Evolutionary conservation across 2,329 filamentous ascomycete species (phyloP).

Genomic region (Fusarium compactum): DNA sequence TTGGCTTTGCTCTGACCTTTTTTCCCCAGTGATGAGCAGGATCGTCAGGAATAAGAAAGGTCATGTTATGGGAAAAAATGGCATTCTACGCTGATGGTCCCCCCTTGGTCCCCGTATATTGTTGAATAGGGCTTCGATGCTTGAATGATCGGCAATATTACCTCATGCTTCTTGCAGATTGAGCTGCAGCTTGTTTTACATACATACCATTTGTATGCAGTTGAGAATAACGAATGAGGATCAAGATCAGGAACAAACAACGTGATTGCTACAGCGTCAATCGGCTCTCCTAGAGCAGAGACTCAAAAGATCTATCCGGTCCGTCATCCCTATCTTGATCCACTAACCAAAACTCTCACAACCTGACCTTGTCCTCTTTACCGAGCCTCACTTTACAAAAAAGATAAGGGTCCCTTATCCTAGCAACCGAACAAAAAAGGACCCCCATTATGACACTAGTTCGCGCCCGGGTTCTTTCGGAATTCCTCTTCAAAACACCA

Average conservation of each 20-base stretch:
- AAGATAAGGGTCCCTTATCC: slow-evolving; percentile 35
- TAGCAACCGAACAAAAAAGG: background rate
- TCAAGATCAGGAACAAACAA: slow-evolving; percentile 10
- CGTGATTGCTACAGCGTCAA: background rate
- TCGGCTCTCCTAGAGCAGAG: background rate
- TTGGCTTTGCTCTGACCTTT: slow-evolving; percentile 1
- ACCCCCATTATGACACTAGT: slow-evolving; percentile 8
- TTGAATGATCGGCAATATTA: slow-evolving; percentile 25
- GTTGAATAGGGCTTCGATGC: background rate
- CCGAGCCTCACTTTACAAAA: slow-evolving; percentile 14
- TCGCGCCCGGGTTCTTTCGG: slow-evolving; percentile 40
- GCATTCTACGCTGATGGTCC: background rate
- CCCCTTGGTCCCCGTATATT: background rate
- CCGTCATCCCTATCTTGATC: slow-evolving; percentile 17
- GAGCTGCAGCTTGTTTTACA: slow-evolving; percentile 15
- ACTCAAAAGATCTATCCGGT: background rate
- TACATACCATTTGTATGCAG: background rate
- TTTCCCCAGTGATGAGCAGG: slow-evolving; percentile 19
- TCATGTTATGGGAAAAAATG: slow-evolving; percentile 17
- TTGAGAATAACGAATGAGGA: background rate
- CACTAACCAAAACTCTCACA: slow-evolving; percentile 7
- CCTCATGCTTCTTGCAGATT: slow-evolving; percentile 25
- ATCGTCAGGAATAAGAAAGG: slow-evolving; percentile 17
- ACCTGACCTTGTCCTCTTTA: slow-evolving; percentile 10
- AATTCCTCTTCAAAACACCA: slow-evolving; percentile 14